These are phyloP conservation scores for Talinum fruticosum DNA, from an alignment of 148 eudicot species.

Conservation along the genomic window DNA sequence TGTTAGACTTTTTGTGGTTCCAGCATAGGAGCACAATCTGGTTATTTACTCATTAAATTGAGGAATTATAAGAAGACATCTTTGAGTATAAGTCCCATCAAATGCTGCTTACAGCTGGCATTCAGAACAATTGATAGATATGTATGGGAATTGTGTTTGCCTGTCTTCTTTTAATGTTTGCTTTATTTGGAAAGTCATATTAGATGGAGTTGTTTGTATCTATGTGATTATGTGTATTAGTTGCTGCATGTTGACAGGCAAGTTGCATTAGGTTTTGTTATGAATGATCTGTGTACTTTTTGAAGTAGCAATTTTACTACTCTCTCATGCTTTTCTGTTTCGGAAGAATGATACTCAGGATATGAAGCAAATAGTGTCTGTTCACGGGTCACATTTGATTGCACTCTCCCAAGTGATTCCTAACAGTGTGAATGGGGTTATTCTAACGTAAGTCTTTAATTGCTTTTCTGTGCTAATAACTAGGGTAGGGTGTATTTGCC, in stretches of 20 bases:
- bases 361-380: slow-evolving; percentile 52
- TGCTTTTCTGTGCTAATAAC: background rate
- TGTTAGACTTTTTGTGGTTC: too few relatives aligned
- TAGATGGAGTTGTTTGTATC: too few relatives aligned
- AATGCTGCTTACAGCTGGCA: too few relatives aligned
- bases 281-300: background rate
- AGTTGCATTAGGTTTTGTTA: background rate
- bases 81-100: too few relatives aligned
- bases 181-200: background rate
- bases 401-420: slow-evolving; percentile 81
- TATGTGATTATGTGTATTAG: background rate
- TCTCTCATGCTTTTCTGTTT: slow-evolving; percentile 15
- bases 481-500: slow-evolving; percentile 2
- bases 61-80: too few relatives aligned
- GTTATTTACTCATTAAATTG: too few relatives aligned
- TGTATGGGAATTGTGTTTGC: background rate
- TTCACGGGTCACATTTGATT: slow-evolving; percentile 60
- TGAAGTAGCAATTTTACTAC: slow-evolving; percentile 1
- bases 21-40: too few relatives aligned
- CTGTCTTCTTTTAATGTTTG: background rate
- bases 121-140: too few relatives aligned
- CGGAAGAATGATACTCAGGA: slow-evolving; percentile 56
- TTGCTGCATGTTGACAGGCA: background rate
- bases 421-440: slow-evolving; percentile 69
- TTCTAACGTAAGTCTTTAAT: slow-evolving; percentile 67